These are phyloP conservation scores for Globisporangium apiculatum DNA, from an alignment of 352 stramenopile genomes.

Conservation along the genomic window DNA sequence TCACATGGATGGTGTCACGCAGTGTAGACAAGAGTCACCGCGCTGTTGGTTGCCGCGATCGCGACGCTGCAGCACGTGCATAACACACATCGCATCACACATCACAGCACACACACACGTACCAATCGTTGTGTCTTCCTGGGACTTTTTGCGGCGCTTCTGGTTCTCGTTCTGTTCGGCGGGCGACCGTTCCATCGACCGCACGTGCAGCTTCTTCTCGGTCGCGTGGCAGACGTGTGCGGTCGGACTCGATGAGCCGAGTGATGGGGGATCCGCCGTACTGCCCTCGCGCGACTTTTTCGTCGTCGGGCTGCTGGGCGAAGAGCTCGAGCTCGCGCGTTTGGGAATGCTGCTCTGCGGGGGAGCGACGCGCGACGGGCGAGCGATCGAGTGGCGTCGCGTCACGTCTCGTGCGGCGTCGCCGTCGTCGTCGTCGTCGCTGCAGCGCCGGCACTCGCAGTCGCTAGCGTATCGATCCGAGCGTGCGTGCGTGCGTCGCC, in stretches of 20 bases:
- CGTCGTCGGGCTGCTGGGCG: slow-evolving; percentile 15
- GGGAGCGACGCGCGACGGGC: slow-evolving; percentile 6
- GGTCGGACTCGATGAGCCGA: slow-evolving; percentile 7
- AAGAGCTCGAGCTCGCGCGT: slow-evolving; percentile 11
- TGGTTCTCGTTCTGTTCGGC: slow-evolving; percentile 43
- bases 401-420: slow-evolving; percentile 12
- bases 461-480: slow-evolving; percentile 13
- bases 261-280: background rate
- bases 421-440: slow-evolving; percentile 13
- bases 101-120: slow-evolving; percentile 2
- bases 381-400: slow-evolving; percentile 9
- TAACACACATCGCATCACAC: background rate
- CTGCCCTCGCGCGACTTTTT: slow-evolving; percentile 13
- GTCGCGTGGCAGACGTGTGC: slow-evolving; percentile 9
- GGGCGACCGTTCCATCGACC: slow-evolving; percentile 45
- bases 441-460: slow-evolving; percentile 10
- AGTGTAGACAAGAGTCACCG: no score
- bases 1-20: no score
- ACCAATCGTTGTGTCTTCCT: slow-evolving; percentile 29
- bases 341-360: slow-evolving; percentile 15
- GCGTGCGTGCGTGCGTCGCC: background rate
- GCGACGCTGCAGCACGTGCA: no score
- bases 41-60: no score
- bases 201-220: slow-evolving; percentile 59
- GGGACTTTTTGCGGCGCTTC: slow-evolving; percentile 64